Conservation (phyloP, 768 basidiomycete genomes). For the Pleurotus cornucopiae region DNA sequence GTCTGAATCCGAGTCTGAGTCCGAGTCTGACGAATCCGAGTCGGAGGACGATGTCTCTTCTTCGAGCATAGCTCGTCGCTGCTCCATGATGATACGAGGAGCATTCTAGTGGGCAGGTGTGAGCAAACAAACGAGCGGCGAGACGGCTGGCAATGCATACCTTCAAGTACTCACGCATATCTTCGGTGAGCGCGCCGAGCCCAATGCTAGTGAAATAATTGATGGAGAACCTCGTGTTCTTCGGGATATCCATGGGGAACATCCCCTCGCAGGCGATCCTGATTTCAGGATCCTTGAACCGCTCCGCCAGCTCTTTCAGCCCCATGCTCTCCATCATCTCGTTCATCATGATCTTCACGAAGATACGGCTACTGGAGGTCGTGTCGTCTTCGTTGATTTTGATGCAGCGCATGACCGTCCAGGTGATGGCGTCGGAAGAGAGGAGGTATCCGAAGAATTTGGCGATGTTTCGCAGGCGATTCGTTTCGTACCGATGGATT, state of each 20-base stretch:
- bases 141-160: constrained; percentile 35
- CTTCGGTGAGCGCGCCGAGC: constrained; percentile 85
- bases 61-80: constrained; percentile 83
- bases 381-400: constrained; percentile 98
- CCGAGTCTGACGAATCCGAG: constrained; percentile 31
- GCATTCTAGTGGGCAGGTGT: constrained; percentile 62
- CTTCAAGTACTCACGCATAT: constrained; percentile 95
- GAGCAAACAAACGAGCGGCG: not conserved
- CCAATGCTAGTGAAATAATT: constrained; percentile 98
- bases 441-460: constrained; percentile 94
- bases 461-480: constrained; percentile 94
- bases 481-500: constrained; percentile 98
- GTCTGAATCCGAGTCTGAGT: constrained; percentile 33
- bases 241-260: constrained; percentile 96
- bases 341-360: constrained; percentile 93
- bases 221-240: constrained; percentile 94
- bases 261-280: constrained; percentile 68
- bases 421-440: constrained; percentile 83
- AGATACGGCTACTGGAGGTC: constrained; percentile 93
- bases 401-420: constrained; percentile 79
- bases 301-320: constrained; percentile 75
- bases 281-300: constrained; percentile 88
- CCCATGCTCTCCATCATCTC: constrained; percentile 97
- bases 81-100: constrained; percentile 89
- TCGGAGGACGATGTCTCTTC: constrained; percentile 37